Percentiles rank a stretch among this genome's conserved stretches.
Conservation (phyloP, 257 asterid genomes). For the Gardenia jasminoides region DNA sequence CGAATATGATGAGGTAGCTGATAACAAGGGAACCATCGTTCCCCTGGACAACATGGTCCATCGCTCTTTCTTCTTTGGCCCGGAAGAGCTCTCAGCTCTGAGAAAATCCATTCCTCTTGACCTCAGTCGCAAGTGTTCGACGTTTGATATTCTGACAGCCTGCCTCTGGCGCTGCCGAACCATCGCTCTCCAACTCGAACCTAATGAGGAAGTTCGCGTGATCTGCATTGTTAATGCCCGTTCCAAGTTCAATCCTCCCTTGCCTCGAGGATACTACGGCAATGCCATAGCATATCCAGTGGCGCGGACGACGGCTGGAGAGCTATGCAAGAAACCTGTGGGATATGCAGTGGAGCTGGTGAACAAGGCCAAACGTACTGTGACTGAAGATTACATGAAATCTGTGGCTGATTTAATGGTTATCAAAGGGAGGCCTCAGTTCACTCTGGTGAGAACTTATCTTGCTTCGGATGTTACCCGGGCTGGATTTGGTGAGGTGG, state of each 20-base stretch:
- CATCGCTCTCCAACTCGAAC: constrained; percentile 23
- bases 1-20: constrained; percentile 47
- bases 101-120: constrained; percentile 39
- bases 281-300: constrained; percentile 36
- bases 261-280: constrained; percentile 39
- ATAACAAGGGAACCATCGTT: constrained; percentile 34
- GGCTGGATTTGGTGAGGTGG: too few species aligned
- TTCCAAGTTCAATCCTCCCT: constrained; percentile 13
- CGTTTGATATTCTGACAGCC: constrained; percentile 37
- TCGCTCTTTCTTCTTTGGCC: constrained; percentile 51
- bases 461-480: too few species aligned
- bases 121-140: constrained; percentile 37
- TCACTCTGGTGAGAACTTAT: too few species aligned
- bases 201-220: constrained; percentile 34
- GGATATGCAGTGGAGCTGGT: constrained; percentile 34
- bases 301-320: constrained; percentile 29
- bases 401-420: too few species aligned
- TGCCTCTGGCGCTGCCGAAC: constrained; percentile 38
- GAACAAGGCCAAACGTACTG: constrained; percentile 17
- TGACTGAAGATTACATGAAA: too few species aligned
- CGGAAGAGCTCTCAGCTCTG: constrained; percentile 41
- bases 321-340: constrained; percentile 26
- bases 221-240: constrained; percentile 31
- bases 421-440: too few species aligned
- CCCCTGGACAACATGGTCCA: constrained; percentile 46